Conservation (phyloP, 1,284 basidiomycete genomes). For the Leucoagaricus sp. region DNA sequence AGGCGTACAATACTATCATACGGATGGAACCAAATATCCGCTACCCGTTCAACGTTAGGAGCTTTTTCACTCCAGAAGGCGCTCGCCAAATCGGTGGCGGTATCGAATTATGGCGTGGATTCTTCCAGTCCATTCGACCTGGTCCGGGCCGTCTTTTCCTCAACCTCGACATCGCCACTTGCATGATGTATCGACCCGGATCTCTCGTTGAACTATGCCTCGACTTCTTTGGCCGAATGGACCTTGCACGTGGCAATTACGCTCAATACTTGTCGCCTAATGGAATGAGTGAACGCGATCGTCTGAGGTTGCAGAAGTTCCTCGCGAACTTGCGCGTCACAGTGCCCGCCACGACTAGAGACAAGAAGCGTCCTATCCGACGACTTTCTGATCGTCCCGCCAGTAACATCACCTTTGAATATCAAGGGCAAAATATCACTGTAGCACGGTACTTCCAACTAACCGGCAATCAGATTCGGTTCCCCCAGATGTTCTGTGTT, state of each 20-base stretch:
- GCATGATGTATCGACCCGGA: slow-evolving; percentile 64
- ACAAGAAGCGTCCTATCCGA: slow-evolving; percentile 48
- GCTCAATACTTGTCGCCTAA: background rate
- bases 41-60: slow-evolving; percentile 70
- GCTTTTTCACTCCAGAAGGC: slow-evolving; percentile 61
- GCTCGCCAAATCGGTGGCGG: slow-evolving; percentile 63
- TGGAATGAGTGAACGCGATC: slow-evolving; percentile 41
- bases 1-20: slow-evolving; percentile 74
- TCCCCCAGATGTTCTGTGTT: slow-evolving; percentile 57
- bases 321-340: slow-evolving; percentile 51
- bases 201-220: slow-evolving; percentile 52
- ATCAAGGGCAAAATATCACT: slow-evolving; percentile 46
- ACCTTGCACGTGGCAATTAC: background rate
- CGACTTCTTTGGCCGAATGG: slow-evolving; percentile 46
- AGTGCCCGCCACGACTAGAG: slow-evolving; percentile 38
- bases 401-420: slow-evolving; percentile 46
- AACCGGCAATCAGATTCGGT: slow-evolving; percentile 47
- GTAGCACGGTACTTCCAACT: slow-evolving; percentile 62
- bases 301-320: slow-evolving; percentile 58
- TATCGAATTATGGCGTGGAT: slow-evolving; percentile 68
- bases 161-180: slow-evolving; percentile 77
- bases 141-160: slow-evolving; percentile 62
- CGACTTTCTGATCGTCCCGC: slow-evolving; percentile 54
- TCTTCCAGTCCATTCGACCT: slow-evolving; percentile 73
- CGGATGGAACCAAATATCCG: slow-evolving; percentile 68